Conservation (phyloP, 257 asterid genomes). For the Ligustrum vulgare region DNA sequence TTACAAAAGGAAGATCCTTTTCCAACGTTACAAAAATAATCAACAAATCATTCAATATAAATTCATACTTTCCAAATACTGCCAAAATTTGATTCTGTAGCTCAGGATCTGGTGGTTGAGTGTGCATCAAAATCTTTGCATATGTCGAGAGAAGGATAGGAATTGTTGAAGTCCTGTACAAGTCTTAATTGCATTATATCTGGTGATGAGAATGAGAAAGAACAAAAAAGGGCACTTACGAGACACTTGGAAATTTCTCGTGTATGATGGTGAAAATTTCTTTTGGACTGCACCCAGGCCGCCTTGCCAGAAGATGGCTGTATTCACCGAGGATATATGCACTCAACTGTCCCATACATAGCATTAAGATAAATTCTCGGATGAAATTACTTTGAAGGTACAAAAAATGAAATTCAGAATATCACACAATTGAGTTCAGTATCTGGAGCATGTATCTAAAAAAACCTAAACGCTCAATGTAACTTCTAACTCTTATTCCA, state of each 20-base stretch:
- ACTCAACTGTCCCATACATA: slow-evolving; percentile 61
- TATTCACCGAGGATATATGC: slow-evolving; percentile 96
- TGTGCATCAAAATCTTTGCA: slow-evolving; percentile 91
- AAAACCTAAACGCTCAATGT: background rate
- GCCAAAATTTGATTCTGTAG: slow-evolving; percentile 82
- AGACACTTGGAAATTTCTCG: slow-evolving; percentile 91
- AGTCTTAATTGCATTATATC: slow-evolving; percentile 28
- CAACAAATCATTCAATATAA: slow-evolving; percentile 8
- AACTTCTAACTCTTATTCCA: slow-evolving; percentile 1
- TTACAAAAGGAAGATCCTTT: slow-evolving; percentile 21
- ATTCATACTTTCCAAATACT: slow-evolving; percentile 69
- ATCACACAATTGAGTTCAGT: background rate
- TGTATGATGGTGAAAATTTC: slow-evolving; percentile 79
- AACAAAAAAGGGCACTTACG: slow-evolving; percentile 54
- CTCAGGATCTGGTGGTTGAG: slow-evolving; percentile 83
- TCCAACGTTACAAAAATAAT: slow-evolving; percentile 2
- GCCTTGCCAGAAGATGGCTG: slow-evolving; percentile 87
- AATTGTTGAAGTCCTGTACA: slow-evolving; percentile 76
- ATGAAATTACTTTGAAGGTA: slow-evolving; percentile 10
- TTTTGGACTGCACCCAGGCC: slow-evolving; percentile 89
- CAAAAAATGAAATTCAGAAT: slow-evolving; percentile 4
- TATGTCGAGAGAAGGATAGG: slow-evolving; percentile 90
- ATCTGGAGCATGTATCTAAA: background rate
- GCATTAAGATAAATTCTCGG: slow-evolving; percentile 1
- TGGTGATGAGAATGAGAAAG: slow-evolving; percentile 17